Conservation (phyloP, 148 eudicot genomes). For the Tetragonia tetragonoides region DNA sequence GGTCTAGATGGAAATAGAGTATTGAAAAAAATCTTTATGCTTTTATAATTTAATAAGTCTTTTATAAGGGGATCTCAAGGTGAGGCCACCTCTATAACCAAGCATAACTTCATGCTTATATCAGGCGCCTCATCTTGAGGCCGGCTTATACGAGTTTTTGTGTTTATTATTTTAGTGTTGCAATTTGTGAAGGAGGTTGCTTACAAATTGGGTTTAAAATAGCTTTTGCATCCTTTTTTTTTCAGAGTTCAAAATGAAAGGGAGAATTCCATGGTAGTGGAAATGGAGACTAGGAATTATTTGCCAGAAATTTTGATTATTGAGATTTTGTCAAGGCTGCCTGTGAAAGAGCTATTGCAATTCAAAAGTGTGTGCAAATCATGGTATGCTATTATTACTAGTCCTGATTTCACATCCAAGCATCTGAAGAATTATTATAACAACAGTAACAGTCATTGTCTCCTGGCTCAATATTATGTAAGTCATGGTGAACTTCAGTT, state of each 20-base stretch:
- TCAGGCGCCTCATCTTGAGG: no score
- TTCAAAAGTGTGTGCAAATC: conserved; percentile 8
- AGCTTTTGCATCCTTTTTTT: background rate
- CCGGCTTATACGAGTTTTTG: no score
- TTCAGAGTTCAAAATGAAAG: background rate
- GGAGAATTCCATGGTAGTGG: background rate
- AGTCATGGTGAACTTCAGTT: background rate
- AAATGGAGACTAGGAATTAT: background rate
- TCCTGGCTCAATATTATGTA: background rate
- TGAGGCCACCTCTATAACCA: no score
- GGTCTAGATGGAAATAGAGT: no score
- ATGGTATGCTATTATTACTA: background rate
- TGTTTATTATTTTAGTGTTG: no score
- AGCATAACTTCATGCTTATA: no score
- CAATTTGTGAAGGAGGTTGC: no score
- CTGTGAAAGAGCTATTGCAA: background rate
- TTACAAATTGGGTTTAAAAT: no score
- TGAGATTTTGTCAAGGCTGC: conserved; percentile 3
- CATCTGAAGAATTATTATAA: background rate
- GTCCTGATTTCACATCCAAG: background rate
- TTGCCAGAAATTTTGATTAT: background rate
- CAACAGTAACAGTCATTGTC: background rate
- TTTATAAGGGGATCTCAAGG: no score
- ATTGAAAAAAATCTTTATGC: no score
- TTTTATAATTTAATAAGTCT: no score